Base-by-base conservation (phyloP, 352 stramenopile genomes). In the Nothophytophthora sp. region DNA sequence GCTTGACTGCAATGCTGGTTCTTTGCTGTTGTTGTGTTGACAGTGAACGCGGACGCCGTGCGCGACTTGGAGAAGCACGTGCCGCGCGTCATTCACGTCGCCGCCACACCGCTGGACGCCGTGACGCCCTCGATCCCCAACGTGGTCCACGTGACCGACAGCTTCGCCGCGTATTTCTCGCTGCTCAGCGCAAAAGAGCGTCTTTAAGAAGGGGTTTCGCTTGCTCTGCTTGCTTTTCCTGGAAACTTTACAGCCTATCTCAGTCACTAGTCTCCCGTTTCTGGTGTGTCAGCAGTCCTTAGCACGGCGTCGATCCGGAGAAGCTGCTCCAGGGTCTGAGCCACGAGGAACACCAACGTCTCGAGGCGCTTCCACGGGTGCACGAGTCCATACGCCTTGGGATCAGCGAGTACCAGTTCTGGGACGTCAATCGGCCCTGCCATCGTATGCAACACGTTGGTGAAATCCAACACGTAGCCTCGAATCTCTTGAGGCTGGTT, bases 21-120 rank as follows among this genome's bases (percentile, higher is more conserved):
- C 32, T 23, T 41, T 57, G n/a, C 32, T 47, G 22, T 48, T 53
- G 11, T 49, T 12, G 39, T 42, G 40, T 24, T 41, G 30, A 5
- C 50, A 92, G 82, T 87, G 51, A 77, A 90, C 32, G 30, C 55
- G 29, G 63, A 27, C n/a, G 66, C 79, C 12, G 77, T 82, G 16
- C 66, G 62, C 12, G 80, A 89, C 2, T 46, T 92, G 50, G 78
- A 90, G 41, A 89, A 88, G 55, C 79, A 92, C 46, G 82, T 92
- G 23, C 75, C 82, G 3, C 80, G 77, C 5, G 79, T 92, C n/a
- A n/a, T n/a, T n/a, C 65, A 89, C 53, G 70, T 90, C 29, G 56
- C 65, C n/a, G 47, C 57, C 11, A 55, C 52, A 12, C 48, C 55
- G 22, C 39, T 57, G 37, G 35, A 69, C 19, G 32, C 64, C 11